Conservation (phyloP, 257 asterid genomes). For the Scutellaria galericulata region DNA sequence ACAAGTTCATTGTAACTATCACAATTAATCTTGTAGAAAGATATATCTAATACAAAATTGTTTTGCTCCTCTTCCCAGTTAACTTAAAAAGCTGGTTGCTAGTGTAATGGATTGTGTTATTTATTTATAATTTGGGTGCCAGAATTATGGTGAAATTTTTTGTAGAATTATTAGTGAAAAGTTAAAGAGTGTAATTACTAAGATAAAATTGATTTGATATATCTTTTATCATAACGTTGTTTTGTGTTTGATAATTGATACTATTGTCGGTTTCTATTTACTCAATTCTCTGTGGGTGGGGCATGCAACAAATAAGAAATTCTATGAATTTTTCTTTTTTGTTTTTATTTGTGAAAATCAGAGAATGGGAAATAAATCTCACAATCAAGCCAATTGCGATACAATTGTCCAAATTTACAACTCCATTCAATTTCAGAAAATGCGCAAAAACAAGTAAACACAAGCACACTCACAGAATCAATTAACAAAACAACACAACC, state of each 20-base stretch:
- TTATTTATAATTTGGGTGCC: background rate
- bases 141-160: no score
- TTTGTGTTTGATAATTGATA: no score
- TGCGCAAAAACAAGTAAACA: slow-evolving; percentile 20
- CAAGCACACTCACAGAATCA: slow-evolving; percentile 29
- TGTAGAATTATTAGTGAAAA: no score
- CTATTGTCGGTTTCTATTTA: no score
- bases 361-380: background rate
- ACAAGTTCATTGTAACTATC: slow-evolving; percentile 29
- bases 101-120: background rate
- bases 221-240: no score
- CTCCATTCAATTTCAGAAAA: slow-evolving; percentile 22
- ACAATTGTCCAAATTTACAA: slow-evolving; percentile 8
- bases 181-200: no score
- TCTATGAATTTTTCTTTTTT: no score
- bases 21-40: slow-evolving; percentile 12
- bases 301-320: no score
- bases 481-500: slow-evolving; percentile 1
- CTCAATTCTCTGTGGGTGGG: no score
- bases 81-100: background rate
- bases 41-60: slow-evolving; percentile 25
- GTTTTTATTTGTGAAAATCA: background rate
- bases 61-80: slow-evolving; percentile 4
- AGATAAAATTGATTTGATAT: no score
- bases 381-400: slow-evolving; percentile 23